Base-by-base conservation (phyloP, 371 early-diverging fungal genomes). In the Rhizopus arrhizus region DNA sequence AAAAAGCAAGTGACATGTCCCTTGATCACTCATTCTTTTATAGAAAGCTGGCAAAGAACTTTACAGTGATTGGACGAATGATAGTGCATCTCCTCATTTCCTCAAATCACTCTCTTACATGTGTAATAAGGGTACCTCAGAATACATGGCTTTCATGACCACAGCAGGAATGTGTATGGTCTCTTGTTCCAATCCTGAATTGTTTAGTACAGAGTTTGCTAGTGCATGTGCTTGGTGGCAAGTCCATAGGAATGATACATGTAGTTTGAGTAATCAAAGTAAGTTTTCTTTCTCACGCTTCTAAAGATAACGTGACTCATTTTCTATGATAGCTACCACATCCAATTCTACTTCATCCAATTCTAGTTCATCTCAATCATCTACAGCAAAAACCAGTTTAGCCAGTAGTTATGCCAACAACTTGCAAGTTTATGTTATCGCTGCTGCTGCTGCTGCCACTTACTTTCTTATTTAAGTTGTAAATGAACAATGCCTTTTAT, bases 131-230 rank as follows among this genome's bases (percentile, higher is more conserved):
- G 59, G 54, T 8, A 51, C 62, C 28, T 28, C 61, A 38, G 62
- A 70, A 22, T 71, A 70, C 33, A 36, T 12, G 1, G 38, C 62
- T 10, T 76, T 73, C 59, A 73, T 73, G 74, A 76, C 69, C 35
- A 50, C 54, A 13, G 74, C 72, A 40, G 73, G 77, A 35, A 70
- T 61, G 31, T 76, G 77, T 58, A 69, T 71, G 69, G 55, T 53
- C 12, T 56, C 50, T 1, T 76, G 77, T 42, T 64, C 65, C 33
- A 49, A 58, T 13, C 65, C 59, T 8, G 56, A 59, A 5, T 34
- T 50, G 10, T 65, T 65, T 52, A 52, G 50, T n/a, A 0, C 22
- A 0, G 65, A 74, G 53, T 74, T 65, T 56, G 12, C 47, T 12
- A 61, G 53, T 49, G 65, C 68, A 49, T 58, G 56, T 47, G 59